Base-by-base conservation (phyloP, 805 yeast species). In the Nakazawaea wickerhamii region DNA sequence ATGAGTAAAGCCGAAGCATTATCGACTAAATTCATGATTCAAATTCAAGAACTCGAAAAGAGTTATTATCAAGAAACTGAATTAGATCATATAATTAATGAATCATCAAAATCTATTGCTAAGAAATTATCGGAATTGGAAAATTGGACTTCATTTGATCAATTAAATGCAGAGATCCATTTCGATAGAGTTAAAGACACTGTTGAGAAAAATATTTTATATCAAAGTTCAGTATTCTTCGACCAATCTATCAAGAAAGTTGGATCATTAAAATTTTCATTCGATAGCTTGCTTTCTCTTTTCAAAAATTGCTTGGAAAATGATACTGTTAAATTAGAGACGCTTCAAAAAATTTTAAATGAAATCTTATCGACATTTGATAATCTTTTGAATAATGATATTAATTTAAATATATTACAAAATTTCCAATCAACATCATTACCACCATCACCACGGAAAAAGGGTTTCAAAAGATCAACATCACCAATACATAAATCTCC, bases 201-300 rank as follows among this genome's bases (percentile, higher is more conserved):
- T 0, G 58, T 77, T 3, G 79, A 79, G 31, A 69, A 65, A 40
- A 80, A 80, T 28, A 65, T 81, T 5, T 57, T 81, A 18, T 69
- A 75, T 44, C 71, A 72, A 48, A 71, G 86, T 1, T 73, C 84
- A 0, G 59, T 75, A 4, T 58, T 77, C 23, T 70, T 74, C 52
- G 89, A 81, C 52, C 70, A 71, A 41, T 53, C 68, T 52, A 46
- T 64, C 9, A 50, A 55, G 13, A 58, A 63, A 25, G 50, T 25
- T 28, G 40, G 27, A 31, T 46, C 41, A 18, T 51, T 36, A 39
- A 40, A 45, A 15, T 51, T 52, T 36, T 47, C 45, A 10, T 41
- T 46, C 14, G 50, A 48, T 2, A 38, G 42, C 37, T 39, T 50
- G 51, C 52, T 34, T 42, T 41, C 13, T 39, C 48, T 14, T 30